Evolutionary conservation across 192 early-diverging fungal genomes (phyloP).

Genomic region (Linnemannia exigua): DNA sequence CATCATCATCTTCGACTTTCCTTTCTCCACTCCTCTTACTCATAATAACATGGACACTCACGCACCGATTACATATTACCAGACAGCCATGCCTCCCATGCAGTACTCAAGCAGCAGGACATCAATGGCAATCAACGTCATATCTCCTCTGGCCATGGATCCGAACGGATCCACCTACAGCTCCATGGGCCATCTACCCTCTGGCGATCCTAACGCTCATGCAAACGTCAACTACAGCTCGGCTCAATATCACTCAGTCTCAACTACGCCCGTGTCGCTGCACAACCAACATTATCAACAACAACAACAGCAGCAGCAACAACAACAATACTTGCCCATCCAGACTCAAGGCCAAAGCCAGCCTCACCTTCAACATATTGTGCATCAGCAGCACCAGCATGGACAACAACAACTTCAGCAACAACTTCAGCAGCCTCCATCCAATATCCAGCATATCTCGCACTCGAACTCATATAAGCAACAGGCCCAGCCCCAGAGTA

Average conservation of each 20-base stretch:
- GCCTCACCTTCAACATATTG: slow-evolving; percentile 25
- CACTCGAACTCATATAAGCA: slow-evolving; percentile 28
- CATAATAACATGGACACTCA: slow-evolving; percentile 30
- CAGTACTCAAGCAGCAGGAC: slow-evolving; percentile 23
- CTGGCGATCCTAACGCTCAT: slow-evolving; percentile 9
- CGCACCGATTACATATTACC: slow-evolving; percentile 38
- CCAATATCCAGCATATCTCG: slow-evolving; percentile 14
- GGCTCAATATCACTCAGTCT: slow-evolving; percentile 28
- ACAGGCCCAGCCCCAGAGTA: slow-evolving; percentile 10
- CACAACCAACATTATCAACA: slow-evolving; percentile 30
- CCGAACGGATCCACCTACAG: slow-evolving; percentile 4
- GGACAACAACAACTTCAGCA: slow-evolving; percentile 21
- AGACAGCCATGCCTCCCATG: slow-evolving; percentile 31
- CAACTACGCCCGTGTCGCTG: slow-evolving; percentile 14
- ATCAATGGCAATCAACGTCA: slow-evolving; percentile 12
- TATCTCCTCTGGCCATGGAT: slow-evolving; percentile 32
- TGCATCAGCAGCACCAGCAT: slow-evolving; percentile 24
- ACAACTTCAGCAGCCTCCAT: slow-evolving; percentile 14
- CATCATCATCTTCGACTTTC: background rate
- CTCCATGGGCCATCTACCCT: background rate
- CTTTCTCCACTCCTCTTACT: background rate
- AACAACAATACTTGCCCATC: slow-evolving; percentile 40
- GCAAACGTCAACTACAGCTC: slow-evolving; percentile 16
- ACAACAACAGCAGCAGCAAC: slow-evolving; percentile 31
- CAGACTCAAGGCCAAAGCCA: slow-evolving; percentile 34